Evolutionary conservation across 306 rosid species (phyloP).

Genomic region (Vigna hirtella): DNA sequence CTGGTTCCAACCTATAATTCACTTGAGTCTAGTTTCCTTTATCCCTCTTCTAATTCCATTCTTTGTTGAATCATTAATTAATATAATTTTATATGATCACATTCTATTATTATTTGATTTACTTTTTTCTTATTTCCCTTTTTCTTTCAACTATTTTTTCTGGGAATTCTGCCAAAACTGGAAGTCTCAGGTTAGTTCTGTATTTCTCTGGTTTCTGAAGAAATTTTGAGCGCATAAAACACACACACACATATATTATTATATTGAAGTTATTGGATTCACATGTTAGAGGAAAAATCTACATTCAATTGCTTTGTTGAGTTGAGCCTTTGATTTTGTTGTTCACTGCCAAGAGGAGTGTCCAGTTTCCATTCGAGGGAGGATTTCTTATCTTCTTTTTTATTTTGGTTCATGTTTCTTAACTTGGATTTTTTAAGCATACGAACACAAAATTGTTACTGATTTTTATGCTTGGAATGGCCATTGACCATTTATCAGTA

Average conservation of each 20-base stretch:
- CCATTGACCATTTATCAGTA: neutral
- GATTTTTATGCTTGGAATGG: neutral
- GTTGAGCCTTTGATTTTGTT: neutral
- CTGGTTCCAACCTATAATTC: neutral
- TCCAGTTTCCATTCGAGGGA: neutral
- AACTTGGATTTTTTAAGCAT: slow-evolving; percentile 4
- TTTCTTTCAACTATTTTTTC: slow-evolving; percentile 18
- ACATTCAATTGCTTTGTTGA: neutral
- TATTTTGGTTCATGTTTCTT: slow-evolving; percentile 12
- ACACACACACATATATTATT: too few relatives aligned
- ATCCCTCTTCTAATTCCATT: neutral
- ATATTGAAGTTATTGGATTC: slow-evolving; percentile 16
- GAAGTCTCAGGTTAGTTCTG: slow-evolving; percentile 46
- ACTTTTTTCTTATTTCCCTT: neutral
- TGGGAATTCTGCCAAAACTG: slow-evolving; percentile 17
- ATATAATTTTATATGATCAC: neutral
- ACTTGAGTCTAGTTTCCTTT: neutral
- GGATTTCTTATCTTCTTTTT: neutral
- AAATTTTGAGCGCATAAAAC: neutral
- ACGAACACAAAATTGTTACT: neutral
- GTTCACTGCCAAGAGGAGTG: neutral
- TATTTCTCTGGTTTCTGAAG: slow-evolving; percentile 20
- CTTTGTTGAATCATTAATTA: neutral
- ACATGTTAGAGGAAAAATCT: neutral
- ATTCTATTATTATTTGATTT: neutral